These are phyloP conservation scores for Piloderma croceum DNA, from an alignment of 768 basidiomycete genomes.

Conservation along the genomic window DNA sequence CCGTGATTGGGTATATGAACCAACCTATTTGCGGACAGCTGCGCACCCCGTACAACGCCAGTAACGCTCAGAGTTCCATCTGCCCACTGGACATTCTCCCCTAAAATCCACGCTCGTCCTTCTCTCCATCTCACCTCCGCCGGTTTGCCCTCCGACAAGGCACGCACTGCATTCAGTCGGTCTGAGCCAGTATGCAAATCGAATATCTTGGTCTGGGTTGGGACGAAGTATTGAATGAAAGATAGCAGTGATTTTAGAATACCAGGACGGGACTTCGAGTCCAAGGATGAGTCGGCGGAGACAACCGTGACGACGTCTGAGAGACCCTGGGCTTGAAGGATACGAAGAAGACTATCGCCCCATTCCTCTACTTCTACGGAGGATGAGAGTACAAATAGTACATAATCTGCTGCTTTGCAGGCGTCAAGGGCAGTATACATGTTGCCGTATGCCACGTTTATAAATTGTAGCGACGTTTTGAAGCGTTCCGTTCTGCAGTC, in stretches of 20 bases:
- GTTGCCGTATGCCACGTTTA: slow-evolving; percentile 64
- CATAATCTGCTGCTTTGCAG: slow-evolving; percentile 85
- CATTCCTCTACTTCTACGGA: slow-evolving; percentile 74
- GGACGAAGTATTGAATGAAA: slow-evolving; percentile 94
- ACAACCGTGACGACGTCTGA: slow-evolving; percentile 78
- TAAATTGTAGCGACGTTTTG: slow-evolving; percentile 86
- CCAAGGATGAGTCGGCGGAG: slow-evolving; percentile 46
- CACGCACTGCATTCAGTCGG: slow-evolving; percentile 63
- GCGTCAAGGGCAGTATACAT: slow-evolving; percentile 80
- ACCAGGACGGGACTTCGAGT: slow-evolving; percentile 56
- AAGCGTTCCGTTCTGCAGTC: slow-evolving; percentile 71
- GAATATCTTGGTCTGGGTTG: slow-evolving; percentile 68
- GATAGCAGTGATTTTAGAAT: slow-evolving; percentile 86
- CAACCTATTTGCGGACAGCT: slow-evolving; percentile 74
- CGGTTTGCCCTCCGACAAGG: slow-evolving; percentile 82
- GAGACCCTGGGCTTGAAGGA: slow-evolving; percentile 86
- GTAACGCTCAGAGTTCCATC: slow-evolving; percentile 68
- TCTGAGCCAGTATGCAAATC: slow-evolving; percentile 66
- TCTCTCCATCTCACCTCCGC: slow-evolving; percentile 78
- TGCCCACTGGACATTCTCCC: slow-evolving; percentile 59
- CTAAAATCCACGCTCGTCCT: slow-evolving; percentile 70
- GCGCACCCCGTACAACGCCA: slow-evolving; percentile 76
- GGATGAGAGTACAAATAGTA: slow-evolving; percentile 78
- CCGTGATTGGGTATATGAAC: slow-evolving; percentile 85
- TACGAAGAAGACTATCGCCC: slow-evolving; percentile 85